Percentiles rank a stretch among this genome's conserved stretches.
phyloP scores from a whole-genome alignment of 2,329 filamentous ascomycete genomes.

The Alternaria panax region DNA sequence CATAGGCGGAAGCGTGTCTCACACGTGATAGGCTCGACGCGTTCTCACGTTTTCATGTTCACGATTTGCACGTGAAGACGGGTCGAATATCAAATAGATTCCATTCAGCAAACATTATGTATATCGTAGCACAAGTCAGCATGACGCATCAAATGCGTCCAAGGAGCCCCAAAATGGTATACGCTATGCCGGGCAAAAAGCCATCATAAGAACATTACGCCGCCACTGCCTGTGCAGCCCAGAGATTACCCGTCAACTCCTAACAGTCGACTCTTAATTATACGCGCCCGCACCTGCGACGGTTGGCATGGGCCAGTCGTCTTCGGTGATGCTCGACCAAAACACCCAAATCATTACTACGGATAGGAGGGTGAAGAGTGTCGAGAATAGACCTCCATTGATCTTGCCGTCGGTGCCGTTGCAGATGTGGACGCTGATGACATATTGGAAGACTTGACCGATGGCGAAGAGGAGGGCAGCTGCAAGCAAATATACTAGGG shows the following conservation, averaged over 20 bases:
- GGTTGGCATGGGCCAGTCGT: slow-evolving; percentile 82
- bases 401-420: slow-evolving; percentile 82
- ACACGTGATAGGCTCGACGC: slow-evolving; percentile 32
- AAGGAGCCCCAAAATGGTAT: slow-evolving; percentile 47
- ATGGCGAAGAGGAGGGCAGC: slow-evolving; percentile 86
- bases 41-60: slow-evolving; percentile 20
- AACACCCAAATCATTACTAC: slow-evolving; percentile 90
- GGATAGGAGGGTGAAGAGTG: slow-evolving; percentile 85
- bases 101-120: slow-evolving; percentile 44
- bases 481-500: slow-evolving; percentile 73
- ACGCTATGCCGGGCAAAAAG: slow-evolving; percentile 48
- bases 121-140: slow-evolving; percentile 40
- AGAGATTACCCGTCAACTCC: slow-evolving; percentile 16
- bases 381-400: slow-evolving; percentile 91
- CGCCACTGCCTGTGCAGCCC: slow-evolving; percentile 31
- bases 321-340: slow-evolving; percentile 99
- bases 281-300: slow-evolving; percentile 51
- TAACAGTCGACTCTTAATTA: slow-evolving; percentile 32
- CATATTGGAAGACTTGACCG: slow-evolving; percentile 95
- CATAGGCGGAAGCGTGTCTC: slow-evolving; percentile 13
- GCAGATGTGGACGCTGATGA: slow-evolving; percentile 90
- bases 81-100: slow-evolving; percentile 5
- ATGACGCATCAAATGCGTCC: slow-evolving; percentile 36
- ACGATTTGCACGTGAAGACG: slow-evolving; percentile 22
- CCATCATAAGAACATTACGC: slow-evolving; percentile 48